Percentiles rank a stretch among this genome's conserved stretches.
Conservation (phyloP, 805 yeast genomes). For the Tanozyma kutaoensis region DNA sequence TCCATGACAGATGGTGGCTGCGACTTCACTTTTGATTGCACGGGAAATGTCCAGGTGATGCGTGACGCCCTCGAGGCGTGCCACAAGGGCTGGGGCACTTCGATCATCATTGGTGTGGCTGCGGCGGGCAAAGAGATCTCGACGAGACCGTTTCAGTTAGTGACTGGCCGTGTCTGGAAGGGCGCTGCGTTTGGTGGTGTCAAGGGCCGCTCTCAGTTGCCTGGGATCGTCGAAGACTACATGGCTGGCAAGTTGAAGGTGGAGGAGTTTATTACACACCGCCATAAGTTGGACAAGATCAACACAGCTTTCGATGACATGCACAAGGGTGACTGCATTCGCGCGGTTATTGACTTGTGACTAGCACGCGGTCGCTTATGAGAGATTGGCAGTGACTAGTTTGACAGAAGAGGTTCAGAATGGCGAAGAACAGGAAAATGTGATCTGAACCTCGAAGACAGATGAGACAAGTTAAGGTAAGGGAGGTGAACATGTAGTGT, state of each 20-base stretch:
- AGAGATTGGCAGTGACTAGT: no score
- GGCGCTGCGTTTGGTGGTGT: constrained; percentile 99
- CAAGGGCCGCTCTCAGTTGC: constrained; percentile 94
- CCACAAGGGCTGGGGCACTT: constrained; percentile 98
- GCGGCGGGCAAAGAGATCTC: constrained; percentile 96
- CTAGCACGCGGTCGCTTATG: no score
- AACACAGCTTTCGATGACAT: constrained; percentile 88
- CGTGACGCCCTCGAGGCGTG: constrained; percentile 92
- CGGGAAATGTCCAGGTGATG: constrained; percentile 94
- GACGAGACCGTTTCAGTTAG: constrained; percentile 97
- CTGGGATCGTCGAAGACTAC: constrained; percentile 79
- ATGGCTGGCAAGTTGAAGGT: constrained; percentile 71
- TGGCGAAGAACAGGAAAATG: no score
- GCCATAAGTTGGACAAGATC: constrained; percentile 64
- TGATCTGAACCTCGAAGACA: no score
- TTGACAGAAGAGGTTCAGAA: no score
- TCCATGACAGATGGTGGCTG: constrained; percentile 95
- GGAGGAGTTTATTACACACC: constrained; percentile 91
- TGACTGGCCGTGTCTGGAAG: constrained; percentile 97
- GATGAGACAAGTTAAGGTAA: no score
- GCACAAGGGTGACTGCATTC: constrained; percentile 87
- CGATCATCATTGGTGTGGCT: constrained; percentile 94
- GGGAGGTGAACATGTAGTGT: no score
- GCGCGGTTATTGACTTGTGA: no score
- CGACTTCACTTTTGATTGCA: constrained; percentile 94